phyloP scores from a whole-genome alignment of 169 alveolate genomes.

The Besnoitia besnoiti region DNA sequence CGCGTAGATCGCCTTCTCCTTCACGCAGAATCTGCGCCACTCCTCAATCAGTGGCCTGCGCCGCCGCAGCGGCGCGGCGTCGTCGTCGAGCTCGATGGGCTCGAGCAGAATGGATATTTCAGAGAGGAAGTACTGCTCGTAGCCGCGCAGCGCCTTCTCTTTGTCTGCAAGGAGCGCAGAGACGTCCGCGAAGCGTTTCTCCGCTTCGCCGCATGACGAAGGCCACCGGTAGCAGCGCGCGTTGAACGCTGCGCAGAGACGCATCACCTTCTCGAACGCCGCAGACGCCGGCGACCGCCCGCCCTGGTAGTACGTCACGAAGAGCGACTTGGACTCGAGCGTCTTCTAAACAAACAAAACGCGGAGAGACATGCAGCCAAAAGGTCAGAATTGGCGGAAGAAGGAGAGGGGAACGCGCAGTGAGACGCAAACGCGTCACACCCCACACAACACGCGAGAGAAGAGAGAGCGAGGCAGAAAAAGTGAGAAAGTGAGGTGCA shows the following conservation, averaged over 20 bases:
- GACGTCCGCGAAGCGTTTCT: constrained; percentile 75
- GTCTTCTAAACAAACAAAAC: constrained; percentile 24
- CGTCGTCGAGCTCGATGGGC: constrained; percentile 60
- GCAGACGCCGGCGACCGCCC: constrained; percentile 44
- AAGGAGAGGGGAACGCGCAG: neutral
- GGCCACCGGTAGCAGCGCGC: constrained; percentile 62
- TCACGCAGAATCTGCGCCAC: constrained; percentile 89
- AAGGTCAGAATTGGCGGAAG: neutral
- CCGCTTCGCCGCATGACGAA: constrained; percentile 69
- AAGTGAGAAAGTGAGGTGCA: neutral
- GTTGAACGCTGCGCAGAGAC: constrained; percentile 49
- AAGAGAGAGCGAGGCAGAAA: neutral
- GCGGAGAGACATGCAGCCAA: neutral
- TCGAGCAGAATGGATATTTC: constrained; percentile 87
- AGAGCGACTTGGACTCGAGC: constrained; percentile 54
- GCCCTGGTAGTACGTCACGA: constrained; percentile 61
- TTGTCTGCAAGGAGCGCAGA: constrained; percentile 85
- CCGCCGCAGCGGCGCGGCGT: neutral
- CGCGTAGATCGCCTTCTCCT: constrained; percentile 94
- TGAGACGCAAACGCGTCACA: neutral
- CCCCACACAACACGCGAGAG: neutral
- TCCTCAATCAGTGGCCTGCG: constrained; percentile 88
- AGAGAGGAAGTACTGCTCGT: constrained; percentile 85
- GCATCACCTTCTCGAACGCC: constrained; percentile 42
- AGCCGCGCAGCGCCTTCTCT: constrained; percentile 88